These are phyloP conservation scores for Spergularia bocconei DNA, from an alignment of 148 eudicot species.

Conservation along the genomic window DNA sequence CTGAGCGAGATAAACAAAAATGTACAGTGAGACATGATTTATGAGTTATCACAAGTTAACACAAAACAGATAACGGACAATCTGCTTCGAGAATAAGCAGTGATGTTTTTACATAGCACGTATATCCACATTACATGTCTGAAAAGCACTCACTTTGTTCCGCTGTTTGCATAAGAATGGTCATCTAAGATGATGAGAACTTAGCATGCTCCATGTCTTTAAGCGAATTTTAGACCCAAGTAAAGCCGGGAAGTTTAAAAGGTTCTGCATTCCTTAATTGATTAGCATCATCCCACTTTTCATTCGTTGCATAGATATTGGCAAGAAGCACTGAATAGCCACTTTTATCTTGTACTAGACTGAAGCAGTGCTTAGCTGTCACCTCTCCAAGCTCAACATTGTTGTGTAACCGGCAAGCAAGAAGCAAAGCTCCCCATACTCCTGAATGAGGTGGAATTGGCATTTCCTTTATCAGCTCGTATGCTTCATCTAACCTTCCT, in stretches of 20 bases:
- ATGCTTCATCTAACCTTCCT: slow-evolving; percentile 70
- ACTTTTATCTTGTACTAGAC: slow-evolving; percentile 54
- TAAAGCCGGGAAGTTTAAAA: slow-evolving; percentile 58
- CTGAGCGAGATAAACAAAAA: no score
- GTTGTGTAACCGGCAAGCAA: slow-evolving; percentile 67
- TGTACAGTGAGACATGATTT: no score
- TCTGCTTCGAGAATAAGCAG: no score
- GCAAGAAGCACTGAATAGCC: slow-evolving; percentile 74
- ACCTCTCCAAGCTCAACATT: slow-evolving; percentile 70
- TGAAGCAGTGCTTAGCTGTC: slow-evolving; percentile 67
- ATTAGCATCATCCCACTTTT: slow-evolving; percentile 80
- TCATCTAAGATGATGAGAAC: no score
- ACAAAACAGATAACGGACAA: no score
- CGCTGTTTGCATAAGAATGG: no score
- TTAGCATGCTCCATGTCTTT: no score
- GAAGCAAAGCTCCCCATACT: slow-evolving; percentile 91
- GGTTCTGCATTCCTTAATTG: slow-evolving; percentile 46
- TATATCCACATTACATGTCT: no score
- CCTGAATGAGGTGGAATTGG: slow-evolving; percentile 75
- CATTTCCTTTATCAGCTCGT: slow-evolving; percentile 69
- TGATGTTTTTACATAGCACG: no score
- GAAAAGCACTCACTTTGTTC: no score
- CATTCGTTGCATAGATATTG: slow-evolving; percentile 59
- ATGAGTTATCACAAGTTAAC: no score
- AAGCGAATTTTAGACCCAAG: slow-evolving; percentile 43